Conservation (phyloP, 1,284 basidiomycete genomes). For the Gymnopus androsaceus region DNA sequence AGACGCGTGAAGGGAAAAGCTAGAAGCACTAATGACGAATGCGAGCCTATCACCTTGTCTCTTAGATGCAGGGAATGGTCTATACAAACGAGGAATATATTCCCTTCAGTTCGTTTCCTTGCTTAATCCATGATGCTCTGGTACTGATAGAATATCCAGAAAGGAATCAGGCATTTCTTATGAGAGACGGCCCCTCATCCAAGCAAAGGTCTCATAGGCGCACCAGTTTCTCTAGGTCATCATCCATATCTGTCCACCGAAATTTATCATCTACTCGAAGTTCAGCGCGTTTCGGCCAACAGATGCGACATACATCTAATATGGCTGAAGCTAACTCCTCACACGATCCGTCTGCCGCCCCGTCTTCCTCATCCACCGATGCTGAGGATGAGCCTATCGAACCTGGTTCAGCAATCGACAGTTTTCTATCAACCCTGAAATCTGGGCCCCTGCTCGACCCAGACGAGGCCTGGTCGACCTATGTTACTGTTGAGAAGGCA, state of each 20-base stretch:
- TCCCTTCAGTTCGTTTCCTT: constrained; percentile 22
- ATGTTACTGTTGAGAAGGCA: constrained; percentile 26
- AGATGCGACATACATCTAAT: constrained; percentile 28
- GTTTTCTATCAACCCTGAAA: not conserved
- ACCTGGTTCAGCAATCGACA: not conserved
- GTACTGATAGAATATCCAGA: constrained; percentile 12
- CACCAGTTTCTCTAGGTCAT: not conserved
- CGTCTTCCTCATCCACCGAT: not conserved
- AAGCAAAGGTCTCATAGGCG: constrained; percentile 12
- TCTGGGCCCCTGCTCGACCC: constrained; percentile 31
- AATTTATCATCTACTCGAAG: not conserved
- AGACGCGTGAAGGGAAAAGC: constrained; percentile 54
- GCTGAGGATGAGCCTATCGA: not conserved
- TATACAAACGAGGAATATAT: constrained; percentile 25
- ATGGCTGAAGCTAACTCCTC: constrained; percentile 18
- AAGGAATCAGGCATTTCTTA: constrained; percentile 33
- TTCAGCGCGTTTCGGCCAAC: constrained; percentile 8
- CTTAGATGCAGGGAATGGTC: constrained; percentile 44
- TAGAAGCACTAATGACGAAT: constrained; percentile 34
- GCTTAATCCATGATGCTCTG: not conserved
- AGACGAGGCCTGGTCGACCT: constrained; percentile 41
- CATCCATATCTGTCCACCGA: constrained; percentile 7
- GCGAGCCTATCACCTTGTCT: constrained; percentile 21
- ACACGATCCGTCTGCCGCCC: not conserved
- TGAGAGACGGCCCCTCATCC: constrained; percentile 26